A percentile compares a stretch with the other conserved stretches of the same genome.
phyloP scores from a whole-genome alignment of 2,329 filamentous ascomycete species.

The Trichophyton mentagrophytes region DNA sequence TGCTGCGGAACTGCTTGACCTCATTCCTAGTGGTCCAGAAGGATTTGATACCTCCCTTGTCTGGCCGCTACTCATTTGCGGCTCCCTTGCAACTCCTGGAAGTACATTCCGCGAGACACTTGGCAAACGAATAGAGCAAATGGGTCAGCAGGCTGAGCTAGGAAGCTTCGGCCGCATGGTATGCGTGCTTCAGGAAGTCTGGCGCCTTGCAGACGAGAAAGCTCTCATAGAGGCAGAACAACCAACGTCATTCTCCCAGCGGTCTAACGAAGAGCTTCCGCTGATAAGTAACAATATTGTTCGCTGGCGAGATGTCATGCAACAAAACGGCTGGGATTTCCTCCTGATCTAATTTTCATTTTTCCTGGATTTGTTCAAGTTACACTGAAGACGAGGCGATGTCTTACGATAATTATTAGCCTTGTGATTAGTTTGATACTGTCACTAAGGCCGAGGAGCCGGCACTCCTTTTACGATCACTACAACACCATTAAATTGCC shows the following conservation, averaged over 20 bases:
- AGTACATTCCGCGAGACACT: slow-evolving; percentile 70
- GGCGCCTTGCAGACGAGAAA: slow-evolving; percentile 57
- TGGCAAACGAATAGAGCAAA: slow-evolving; percentile 55
- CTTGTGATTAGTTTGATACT: background rate
- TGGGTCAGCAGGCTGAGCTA: slow-evolving; percentile 64
- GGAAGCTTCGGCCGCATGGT: slow-evolving; percentile 79
- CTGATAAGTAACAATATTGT: slow-evolving; percentile 30
- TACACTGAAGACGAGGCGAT: background rate
- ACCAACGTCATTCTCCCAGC: background rate
- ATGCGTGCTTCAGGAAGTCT: slow-evolving; percentile 68
- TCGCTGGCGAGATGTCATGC: slow-evolving; percentile 90
- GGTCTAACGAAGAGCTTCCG: background rate
- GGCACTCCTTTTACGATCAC: slow-evolving; percentile 1
- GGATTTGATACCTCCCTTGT: slow-evolving; percentile 85
- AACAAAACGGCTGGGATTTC: slow-evolving; percentile 78
- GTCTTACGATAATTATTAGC: slow-evolving; percentile 3
- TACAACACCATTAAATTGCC: background rate
- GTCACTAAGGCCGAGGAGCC: background rate
- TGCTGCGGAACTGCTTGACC: slow-evolving; percentile 61
- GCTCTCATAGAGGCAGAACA: background rate
- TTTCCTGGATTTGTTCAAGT: background rate
- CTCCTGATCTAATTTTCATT: slow-evolving; percentile 55
- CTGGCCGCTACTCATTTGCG: slow-evolving; percentile 86
- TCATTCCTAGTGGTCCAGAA: slow-evolving; percentile 64
- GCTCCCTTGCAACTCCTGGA: slow-evolving; percentile 58